Conservation (phyloP, 768 basidiomycete species). For the Nevesoporus exiguus region DNA sequence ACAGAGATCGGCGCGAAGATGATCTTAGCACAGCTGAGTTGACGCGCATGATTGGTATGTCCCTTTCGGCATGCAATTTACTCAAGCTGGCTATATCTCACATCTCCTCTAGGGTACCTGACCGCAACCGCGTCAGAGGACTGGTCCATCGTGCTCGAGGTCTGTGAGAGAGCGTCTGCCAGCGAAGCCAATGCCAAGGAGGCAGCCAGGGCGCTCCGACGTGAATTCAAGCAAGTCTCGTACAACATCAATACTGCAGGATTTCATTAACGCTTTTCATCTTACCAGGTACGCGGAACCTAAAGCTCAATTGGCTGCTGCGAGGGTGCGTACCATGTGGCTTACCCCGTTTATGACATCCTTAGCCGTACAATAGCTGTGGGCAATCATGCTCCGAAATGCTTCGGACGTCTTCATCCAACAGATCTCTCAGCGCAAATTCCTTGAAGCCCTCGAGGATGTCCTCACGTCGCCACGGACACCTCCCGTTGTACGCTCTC, state of each 20-base stretch:
- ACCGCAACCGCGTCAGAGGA: conserved; percentile 80
- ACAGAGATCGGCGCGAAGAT: conserved; percentile 34
- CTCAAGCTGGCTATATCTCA: background rate
- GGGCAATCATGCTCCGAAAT: conserved; percentile 89
- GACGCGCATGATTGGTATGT: conserved; percentile 67
- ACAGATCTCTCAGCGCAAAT: conserved; percentile 71
- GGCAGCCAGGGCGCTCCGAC: conserved; percentile 74
- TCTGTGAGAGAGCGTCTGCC: conserved; percentile 78
- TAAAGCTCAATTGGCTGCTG: conserved; percentile 70
- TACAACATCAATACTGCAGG: conserved; percentile 3
- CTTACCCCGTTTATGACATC: background rate
- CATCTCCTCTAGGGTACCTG: conserved; percentile 51
- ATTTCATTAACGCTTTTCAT: conserved; percentile 3
- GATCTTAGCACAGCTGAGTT: conserved; percentile 52
- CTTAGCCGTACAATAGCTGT: conserved; percentile 47
- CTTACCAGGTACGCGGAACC: conserved; percentile 66
- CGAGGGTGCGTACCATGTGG: conserved; percentile 48
- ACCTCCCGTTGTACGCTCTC: conserved; percentile 76
- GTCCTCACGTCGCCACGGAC: conserved; percentile 60
- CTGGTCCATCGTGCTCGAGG: conserved; percentile 77
- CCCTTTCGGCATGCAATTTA: background rate
- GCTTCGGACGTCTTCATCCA: conserved; percentile 67
- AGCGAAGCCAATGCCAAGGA: conserved; percentile 77
- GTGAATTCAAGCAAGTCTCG: conserved; percentile 73
- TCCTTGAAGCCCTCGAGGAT: conserved; percentile 76